Conservation (phyloP, 2,329 filamentous ascomycete genomes). For the Cladophialophora chaetospira region DNA sequence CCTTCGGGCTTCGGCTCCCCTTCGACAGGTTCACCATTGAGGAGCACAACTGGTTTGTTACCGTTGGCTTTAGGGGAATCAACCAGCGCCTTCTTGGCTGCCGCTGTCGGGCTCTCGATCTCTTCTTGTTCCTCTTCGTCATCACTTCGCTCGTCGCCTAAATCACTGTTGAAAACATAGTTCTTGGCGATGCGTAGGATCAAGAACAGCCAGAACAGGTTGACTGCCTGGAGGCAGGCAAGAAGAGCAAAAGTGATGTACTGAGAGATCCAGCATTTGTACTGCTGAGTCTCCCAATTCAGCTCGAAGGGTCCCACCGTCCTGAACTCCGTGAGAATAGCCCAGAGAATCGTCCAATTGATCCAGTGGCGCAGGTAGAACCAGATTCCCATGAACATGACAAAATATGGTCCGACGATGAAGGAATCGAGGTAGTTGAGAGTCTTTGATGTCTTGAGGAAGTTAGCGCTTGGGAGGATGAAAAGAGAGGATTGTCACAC, state of each 20-base stretch:
- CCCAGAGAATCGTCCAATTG: slow-evolving; percentile 40
- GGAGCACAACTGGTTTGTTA: slow-evolving; percentile 35
- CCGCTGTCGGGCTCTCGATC: background rate
- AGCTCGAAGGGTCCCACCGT: slow-evolving; percentile 39
- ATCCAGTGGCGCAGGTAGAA: slow-evolving; percentile 78
- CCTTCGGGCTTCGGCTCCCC: slow-evolving; percentile 34
- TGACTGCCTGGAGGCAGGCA: slow-evolving; percentile 38
- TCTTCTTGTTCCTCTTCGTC: slow-evolving; percentile 48
- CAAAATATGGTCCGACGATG: slow-evolving; percentile 75
- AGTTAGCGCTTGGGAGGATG: slow-evolving; percentile 15
- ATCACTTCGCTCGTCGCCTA: slow-evolving; percentile 49
- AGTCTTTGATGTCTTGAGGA: slow-evolving; percentile 71
- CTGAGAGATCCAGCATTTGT: slow-evolving; percentile 40
- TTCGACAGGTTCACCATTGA: slow-evolving; percentile 44
- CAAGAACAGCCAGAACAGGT: slow-evolving; percentile 39
- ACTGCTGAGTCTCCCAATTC: slow-evolving; percentile 42
- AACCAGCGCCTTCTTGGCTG: slow-evolving; percentile 6
- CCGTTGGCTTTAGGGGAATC: slow-evolving; percentile 16
- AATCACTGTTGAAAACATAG: slow-evolving; percentile 34
- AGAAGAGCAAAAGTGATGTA: slow-evolving; percentile 39
- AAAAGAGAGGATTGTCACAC: slow-evolving; percentile 36
- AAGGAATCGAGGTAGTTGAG: slow-evolving; percentile 81
- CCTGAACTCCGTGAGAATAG: slow-evolving; percentile 39
- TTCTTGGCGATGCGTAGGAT: slow-evolving; percentile 38
- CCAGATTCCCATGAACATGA: slow-evolving; percentile 75